These are phyloP conservation scores for Pseudoperonospora humuli DNA, from an alignment of 352 stramenopile genomes.

Conservation along the genomic window DNA sequence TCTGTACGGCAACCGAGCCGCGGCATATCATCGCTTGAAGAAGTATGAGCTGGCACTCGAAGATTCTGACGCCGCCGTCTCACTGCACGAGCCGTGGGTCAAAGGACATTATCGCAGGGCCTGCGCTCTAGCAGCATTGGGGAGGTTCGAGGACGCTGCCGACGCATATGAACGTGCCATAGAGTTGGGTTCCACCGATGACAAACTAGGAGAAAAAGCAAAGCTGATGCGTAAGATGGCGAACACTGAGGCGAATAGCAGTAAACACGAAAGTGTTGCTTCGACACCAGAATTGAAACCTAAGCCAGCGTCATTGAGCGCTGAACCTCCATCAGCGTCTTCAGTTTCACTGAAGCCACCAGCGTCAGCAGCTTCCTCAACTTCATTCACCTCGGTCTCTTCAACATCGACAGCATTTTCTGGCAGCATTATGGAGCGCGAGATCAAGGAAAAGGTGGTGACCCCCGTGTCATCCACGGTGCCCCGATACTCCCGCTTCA, in stretches of 20 bases:
- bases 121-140: constrained; percentile 52
- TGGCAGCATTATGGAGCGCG: constrained; percentile 61
- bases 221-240: constrained; percentile 50
- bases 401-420: constrained; percentile 49
- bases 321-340: constrained; percentile 1
- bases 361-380: constrained; percentile 7
- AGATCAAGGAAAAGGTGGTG: constrained; percentile 24
- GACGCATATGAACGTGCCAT: constrained; percentile 61
- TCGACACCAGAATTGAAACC: constrained; percentile 6
- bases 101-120: constrained; percentile 83
- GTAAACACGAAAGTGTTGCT: neutral
- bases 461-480: constrained; percentile 6
- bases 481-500: constrained; percentile 41
- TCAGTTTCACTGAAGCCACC: constrained; percentile 17
- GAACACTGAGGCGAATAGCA: constrained; percentile 7
- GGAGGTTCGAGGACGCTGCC: constrained; percentile 57
- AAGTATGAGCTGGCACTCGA: constrained; percentile 55
- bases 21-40: constrained; percentile 63
- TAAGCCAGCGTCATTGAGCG: neutral
- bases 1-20: constrained; percentile 75
- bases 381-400: constrained; percentile 8
- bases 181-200: constrained; percentile 58
- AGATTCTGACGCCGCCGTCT: constrained; percentile 55
- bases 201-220: constrained; percentile 54
- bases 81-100: constrained; percentile 63